These are phyloP conservation scores for Nakazawaea ishiwadae DNA, from an alignment of 805 yeast species.

Conservation along the genomic window DNA sequence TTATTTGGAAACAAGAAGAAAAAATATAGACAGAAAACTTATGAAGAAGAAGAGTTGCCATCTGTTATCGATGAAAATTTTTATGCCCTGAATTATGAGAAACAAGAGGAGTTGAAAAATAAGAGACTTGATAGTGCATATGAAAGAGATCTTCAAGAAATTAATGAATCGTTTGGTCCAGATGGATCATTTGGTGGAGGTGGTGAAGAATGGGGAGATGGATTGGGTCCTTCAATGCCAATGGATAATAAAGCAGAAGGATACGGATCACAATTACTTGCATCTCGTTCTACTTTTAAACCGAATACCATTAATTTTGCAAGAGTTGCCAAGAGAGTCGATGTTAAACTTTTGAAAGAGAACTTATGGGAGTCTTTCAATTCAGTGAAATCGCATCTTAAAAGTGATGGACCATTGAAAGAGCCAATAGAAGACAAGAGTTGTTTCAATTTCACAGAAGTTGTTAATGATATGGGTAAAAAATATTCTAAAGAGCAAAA, in stretches of 20 bases:
- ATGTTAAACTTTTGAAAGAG: constrained; percentile 40
- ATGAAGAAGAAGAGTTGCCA: constrained; percentile 21
- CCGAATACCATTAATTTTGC: constrained; percentile 37
- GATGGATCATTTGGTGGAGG: constrained; percentile 14
- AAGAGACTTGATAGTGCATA: constrained; percentile 12
- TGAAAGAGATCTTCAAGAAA: constrained; percentile 18
- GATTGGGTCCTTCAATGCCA: too few relatives aligned
- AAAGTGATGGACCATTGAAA: constrained; percentile 26
- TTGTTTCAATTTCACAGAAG: constrained; percentile 24
- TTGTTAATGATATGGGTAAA: constrained; percentile 30
- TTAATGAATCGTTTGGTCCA: constrained; percentile 21
- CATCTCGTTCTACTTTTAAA: constrained; percentile 14
- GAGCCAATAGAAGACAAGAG: constrained; percentile 19
- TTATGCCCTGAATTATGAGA: constrained; percentile 41
- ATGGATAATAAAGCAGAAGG: constrained; percentile 14
- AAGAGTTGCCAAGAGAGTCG: constrained; percentile 43
- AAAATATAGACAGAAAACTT: constrained; percentile 1
- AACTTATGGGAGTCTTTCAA: constrained; percentile 41
- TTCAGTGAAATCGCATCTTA: constrained; percentile 20
- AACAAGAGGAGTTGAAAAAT: constrained; percentile 22
- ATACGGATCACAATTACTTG: constrained; percentile 17
- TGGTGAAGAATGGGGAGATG: neutral
- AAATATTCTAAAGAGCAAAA: constrained; percentile 34
- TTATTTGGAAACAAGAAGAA: constrained; percentile 21
- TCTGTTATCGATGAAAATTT: constrained; percentile 39